Evolutionary conservation across 306 rosid species (phyloP).

Genomic region (Cicer arietinum): DNA sequence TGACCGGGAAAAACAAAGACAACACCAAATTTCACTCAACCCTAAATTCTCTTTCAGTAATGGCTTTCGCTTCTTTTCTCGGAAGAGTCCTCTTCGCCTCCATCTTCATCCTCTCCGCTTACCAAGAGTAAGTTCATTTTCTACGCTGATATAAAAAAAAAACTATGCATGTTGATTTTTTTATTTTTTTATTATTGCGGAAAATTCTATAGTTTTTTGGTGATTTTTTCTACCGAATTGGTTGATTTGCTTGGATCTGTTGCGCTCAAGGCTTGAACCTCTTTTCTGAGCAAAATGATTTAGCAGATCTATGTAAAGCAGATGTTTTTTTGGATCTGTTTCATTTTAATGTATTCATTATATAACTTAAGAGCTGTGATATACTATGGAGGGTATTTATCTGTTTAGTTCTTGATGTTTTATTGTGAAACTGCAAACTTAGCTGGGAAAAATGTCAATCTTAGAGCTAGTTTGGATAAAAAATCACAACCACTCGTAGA

Average conservation of each 20-base stretch:
- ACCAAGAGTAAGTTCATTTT: slow-evolving; percentile 57
- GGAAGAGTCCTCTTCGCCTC: slow-evolving; percentile 72
- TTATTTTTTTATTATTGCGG: background rate
- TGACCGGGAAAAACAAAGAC: slow-evolving; percentile 41
- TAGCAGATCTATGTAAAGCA: slow-evolving; percentile 45
- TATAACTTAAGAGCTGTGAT: slow-evolving; percentile 8
- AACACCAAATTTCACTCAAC: slow-evolving; percentile 19
- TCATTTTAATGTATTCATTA: background rate
- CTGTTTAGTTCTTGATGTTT: background rate
- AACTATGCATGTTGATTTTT: background rate
- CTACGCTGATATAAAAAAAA: background rate
- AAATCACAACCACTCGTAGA: background rate
- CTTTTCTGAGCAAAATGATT: slow-evolving; percentile 6
- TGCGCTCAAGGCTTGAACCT: slow-evolving; percentile 26
- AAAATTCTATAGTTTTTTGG: background rate
- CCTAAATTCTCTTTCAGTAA: slow-evolving; percentile 33
- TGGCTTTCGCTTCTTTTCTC: slow-evolving; percentile 66
- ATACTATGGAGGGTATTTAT: background rate
- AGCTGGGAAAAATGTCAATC: background rate
- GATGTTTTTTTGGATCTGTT: background rate
- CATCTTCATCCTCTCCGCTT: slow-evolving; percentile 65
- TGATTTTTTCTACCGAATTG: slow-evolving; percentile 6
- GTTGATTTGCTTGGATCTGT: slow-evolving; percentile 49
- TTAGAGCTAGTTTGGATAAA: slow-evolving; percentile 14
- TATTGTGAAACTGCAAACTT: slow-evolving; percentile 27